Conservation (phyloP, 345 rosid species). For the Eutrema japonicum region DNA sequence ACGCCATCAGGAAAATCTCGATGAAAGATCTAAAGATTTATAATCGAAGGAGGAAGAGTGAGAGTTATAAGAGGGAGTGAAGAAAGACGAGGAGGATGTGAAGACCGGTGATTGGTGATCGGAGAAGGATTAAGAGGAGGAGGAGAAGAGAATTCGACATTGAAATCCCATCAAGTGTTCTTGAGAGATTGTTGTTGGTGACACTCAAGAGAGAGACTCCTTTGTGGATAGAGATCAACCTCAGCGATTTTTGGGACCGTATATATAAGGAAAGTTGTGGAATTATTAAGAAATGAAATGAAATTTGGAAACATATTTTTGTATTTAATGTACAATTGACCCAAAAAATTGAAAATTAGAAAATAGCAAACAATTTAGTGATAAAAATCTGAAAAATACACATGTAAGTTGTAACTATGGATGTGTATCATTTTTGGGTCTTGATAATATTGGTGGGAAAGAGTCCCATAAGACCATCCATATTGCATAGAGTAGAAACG, state of each 20-base stretch:
- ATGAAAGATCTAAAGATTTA: not conserved
- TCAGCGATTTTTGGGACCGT: not conserved
- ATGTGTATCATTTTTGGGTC: too few species aligned
- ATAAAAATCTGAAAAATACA: too few species aligned
- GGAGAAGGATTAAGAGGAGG: slow-evolving; percentile 48
- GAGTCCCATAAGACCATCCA: too few species aligned
- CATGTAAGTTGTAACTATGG: too few species aligned
- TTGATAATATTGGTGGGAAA: too few species aligned
- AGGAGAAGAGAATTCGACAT: slow-evolving; percentile 39
- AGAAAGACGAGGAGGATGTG: slow-evolving; percentile 80
- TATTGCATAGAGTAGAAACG: too few species aligned
- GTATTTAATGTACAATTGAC: too few species aligned
- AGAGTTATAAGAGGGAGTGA: slow-evolving; percentile 79
- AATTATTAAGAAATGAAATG: not conserved
- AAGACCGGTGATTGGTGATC: slow-evolving; percentile 63
- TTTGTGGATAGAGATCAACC: slow-evolving; percentile 26
- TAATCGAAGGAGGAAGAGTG: not conserved
- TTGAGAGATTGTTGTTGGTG: not conserved
- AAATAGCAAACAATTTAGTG: too few species aligned
- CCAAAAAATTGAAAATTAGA: too few species aligned
- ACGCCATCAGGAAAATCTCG: slow-evolving; percentile 53
- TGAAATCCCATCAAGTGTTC: slow-evolving; percentile 37
- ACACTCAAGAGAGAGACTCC: slow-evolving; percentile 2
- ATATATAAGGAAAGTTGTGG: not conserved
- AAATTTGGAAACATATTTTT: too few species aligned